Evolutionary conservation across 805 yeast species (phyloP).

Genomic region (Kodamaea laetipori): DNA sequence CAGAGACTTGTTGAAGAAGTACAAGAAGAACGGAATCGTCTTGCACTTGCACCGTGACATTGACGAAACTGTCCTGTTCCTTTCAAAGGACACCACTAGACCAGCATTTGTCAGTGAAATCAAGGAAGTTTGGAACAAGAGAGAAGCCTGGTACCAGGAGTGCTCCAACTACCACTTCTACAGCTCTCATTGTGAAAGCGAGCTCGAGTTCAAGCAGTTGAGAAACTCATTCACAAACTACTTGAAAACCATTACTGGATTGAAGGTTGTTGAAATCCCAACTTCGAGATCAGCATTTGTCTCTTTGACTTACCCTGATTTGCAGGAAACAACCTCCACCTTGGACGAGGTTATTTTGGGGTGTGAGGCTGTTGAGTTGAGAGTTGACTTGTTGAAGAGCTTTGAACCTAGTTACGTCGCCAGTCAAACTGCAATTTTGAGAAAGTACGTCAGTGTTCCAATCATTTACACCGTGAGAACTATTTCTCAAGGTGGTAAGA

Average conservation of each 20-base stretch:
- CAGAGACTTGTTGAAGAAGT: constrained; percentile 60
- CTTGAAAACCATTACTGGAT: constrained; percentile 64
- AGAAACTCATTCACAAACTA: constrained; percentile 60
- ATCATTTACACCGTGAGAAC: constrained; percentile 82
- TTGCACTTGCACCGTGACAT: constrained; percentile 89
- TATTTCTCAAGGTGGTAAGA: constrained; percentile 76
- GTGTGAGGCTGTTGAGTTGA: constrained; percentile 77
- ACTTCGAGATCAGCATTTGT: constrained; percentile 63
- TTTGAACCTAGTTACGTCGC: constrained; percentile 59
- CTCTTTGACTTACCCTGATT: constrained; percentile 68
- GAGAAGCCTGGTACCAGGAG: constrained; percentile 77
- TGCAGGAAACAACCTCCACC: constrained; percentile 45
- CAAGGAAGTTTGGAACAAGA: constrained; percentile 76
- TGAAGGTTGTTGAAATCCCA: constrained; percentile 40
- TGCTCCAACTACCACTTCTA: constrained; percentile 78
- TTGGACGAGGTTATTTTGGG: constrained; percentile 65
- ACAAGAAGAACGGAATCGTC: constrained; percentile 65
- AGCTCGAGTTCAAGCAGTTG: constrained; percentile 55
- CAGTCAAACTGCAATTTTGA: constrained; percentile 68
- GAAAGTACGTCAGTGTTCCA: constrained; percentile 68
- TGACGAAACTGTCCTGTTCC: constrained; percentile 72
- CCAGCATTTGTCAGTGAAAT: constrained; percentile 87
- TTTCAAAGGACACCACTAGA: constrained; percentile 76
- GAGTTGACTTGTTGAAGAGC: constrained; percentile 69
- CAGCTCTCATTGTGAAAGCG: constrained; percentile 67